Base-by-base conservation (phyloP, 805 yeast species). In the Kluyveromyces aestuarii region DNA sequence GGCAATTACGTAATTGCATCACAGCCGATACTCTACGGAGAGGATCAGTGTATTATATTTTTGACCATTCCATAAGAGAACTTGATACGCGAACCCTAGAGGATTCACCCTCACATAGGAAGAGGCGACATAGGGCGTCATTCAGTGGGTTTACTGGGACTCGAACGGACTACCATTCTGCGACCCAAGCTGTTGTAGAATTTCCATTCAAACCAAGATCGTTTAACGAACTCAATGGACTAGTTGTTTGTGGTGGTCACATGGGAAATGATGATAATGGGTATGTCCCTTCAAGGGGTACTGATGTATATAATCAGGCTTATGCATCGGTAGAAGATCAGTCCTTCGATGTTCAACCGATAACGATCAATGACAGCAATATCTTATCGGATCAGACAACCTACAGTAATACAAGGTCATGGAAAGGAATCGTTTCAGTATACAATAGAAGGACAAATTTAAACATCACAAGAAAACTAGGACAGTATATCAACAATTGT, bases 1-100 rank as follows among this genome's bases (percentile, higher is more conserved):
- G 95, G 95, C 96, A 87, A 63, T 71, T 88, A 33, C 72, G 95
- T 37, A 91, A 88, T 59, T 72, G 88, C 58, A 70, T 88, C 6
- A 77, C 80, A 54, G 74, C 76, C 14, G 67, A 72, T 16, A 62
- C 82, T 48, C 52, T 57, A 44, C 49, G 62, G 48, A 64, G 72
- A 52, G 60, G 75, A 51, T 71, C 72, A 40, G 68, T 85, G 8
- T 72, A 76, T 49, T 86, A 81, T 61, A 82, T 89, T 1, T 70
- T 70, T 50, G 79, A 79, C 40, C 79, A 78, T 50, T 60, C 73
- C 19, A 73, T 86, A 33, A 72, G 75, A 52, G 51, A 67, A 18
- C 63, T 79, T 9, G 72, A 76, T 52, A 64, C 76, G 30, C 51
- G 56, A 18, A 38, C 47, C 11, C 33, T 36, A 8, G 25, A 39